phyloP scores from a whole-genome alignment of 106 monocot species.

The Gastrodia elata region DNA sequence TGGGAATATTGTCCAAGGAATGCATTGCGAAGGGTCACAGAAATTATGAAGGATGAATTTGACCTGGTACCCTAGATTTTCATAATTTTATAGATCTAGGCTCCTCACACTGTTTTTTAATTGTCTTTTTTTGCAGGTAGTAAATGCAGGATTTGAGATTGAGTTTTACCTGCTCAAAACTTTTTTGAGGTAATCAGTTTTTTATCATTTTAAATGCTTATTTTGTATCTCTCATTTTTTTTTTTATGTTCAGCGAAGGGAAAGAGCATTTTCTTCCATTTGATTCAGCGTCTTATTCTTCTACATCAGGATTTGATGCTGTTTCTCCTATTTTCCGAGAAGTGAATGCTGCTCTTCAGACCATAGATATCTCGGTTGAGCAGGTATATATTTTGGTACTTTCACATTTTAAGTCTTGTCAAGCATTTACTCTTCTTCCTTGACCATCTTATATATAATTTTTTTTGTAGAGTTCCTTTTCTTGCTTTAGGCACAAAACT shows the following conservation, averaged over 20 bases:
- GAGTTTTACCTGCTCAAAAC: conserved; percentile 78
- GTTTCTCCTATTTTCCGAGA: conserved; percentile 64
- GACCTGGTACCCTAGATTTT: conserved; percentile 46
- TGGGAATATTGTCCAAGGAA: conserved; percentile 99
- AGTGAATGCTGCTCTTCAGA: conserved; percentile 44
- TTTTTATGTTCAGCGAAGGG: conserved; percentile 54
- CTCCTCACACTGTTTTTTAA: neutral
- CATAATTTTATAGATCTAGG: neutral
- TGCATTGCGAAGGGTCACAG: conserved; percentile 42
- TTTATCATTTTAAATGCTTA: neutral
- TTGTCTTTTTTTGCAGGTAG: conserved; percentile 30
- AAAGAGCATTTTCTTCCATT: conserved; percentile 66
- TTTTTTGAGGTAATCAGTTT: conserved; percentile 36
- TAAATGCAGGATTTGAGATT: conserved; percentile 95
- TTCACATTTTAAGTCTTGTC: neutral
- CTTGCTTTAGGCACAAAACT: neutral
- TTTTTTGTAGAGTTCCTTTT: too few species aligned
- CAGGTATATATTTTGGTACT: conserved; percentile 38
- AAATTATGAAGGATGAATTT: conserved; percentile 73
- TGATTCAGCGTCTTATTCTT: conserved; percentile 61
- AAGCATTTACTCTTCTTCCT: neutral
- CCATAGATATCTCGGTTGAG: conserved; percentile 63
- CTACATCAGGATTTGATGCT: conserved; percentile 69
- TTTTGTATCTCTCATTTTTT: neutral
- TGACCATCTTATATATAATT: neutral